Percentiles rank a stretch among this genome's conserved stretches.
Evolutionary conservation across 441 rosid species (phyloP).

Genomic region (Euphorbia celastroides): DNA sequence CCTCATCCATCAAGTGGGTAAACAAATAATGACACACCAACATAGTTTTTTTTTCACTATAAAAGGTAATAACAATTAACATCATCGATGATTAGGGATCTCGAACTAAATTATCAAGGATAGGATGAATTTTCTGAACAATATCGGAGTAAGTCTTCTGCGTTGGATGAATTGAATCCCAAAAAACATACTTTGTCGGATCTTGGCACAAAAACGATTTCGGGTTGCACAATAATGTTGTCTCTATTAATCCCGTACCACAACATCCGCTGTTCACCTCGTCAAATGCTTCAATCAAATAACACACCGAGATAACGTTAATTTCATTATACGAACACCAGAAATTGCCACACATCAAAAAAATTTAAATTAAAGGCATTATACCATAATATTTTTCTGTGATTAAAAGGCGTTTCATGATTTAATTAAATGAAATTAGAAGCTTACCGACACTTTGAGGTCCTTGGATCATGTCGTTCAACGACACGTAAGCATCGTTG

Average conservation of each 20-base stretch:
- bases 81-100: constrained; percentile 1
- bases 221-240: constrained; percentile 53
- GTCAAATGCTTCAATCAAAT: constrained; percentile 40
- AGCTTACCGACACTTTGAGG: constrained; percentile 34
- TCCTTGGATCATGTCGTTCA: constrained; percentile 40
- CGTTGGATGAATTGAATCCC: constrained; percentile 81
- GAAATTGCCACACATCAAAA: too few relatives aligned
- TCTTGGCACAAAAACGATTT: constrained; percentile 49
- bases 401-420: too few relatives aligned
- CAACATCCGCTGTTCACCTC: constrained; percentile 62
- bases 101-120: constrained; percentile 22
- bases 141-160: constrained; percentile 40
- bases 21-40: too few relatives aligned
- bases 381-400: too few relatives aligned
- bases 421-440: neutral
- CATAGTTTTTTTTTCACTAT: too few relatives aligned
- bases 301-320: too few relatives aligned
- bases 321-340: too few relatives aligned
- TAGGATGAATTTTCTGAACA: constrained; percentile 21
- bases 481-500: constrained; percentile 33
- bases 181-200: constrained; percentile 62
- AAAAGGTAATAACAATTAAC: too few relatives aligned
- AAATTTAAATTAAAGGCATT: too few relatives aligned
- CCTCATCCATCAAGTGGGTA: too few relatives aligned
- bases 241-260: constrained; percentile 66